Percentiles rank a stretch among this genome's conserved stretches.
phyloP scores from a whole-genome alignment of 1,284 basidiomycete genomes.

The Coniophora puteana region DNA sequence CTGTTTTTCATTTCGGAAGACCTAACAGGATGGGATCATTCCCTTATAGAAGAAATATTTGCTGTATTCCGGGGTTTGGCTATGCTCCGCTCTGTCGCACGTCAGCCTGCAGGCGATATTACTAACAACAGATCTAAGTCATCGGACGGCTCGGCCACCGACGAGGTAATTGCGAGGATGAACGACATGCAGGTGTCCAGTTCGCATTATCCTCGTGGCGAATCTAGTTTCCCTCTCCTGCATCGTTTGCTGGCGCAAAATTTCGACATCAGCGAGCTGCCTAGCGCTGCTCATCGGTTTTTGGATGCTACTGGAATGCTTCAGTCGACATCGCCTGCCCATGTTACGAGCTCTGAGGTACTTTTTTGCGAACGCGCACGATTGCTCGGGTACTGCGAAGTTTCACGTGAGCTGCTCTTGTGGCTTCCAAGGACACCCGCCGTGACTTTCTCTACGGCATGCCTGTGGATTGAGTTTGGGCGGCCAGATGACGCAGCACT shows the following conservation, averaged over 20 bases:
- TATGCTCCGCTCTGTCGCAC: constrained; percentile 57
- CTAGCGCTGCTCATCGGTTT: constrained; percentile 62
- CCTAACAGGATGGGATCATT: constrained; percentile 57
- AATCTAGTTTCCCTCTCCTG: constrained; percentile 65
- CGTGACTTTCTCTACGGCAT: constrained; percentile 69
- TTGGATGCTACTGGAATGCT: constrained; percentile 63
- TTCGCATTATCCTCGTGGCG: constrained; percentile 40
- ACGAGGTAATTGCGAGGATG: constrained; percentile 64
- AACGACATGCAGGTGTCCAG: constrained; percentile 68
- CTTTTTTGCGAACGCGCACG: constrained; percentile 69
- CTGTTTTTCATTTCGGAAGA: constrained; percentile 70
- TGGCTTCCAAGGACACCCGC: constrained; percentile 78
- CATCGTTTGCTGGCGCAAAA: constrained; percentile 62
- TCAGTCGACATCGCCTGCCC: constrained; percentile 58
- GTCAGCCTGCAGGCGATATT: constrained; percentile 52
- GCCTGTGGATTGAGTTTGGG: constrained; percentile 67
- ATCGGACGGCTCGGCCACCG: constrained; percentile 38
- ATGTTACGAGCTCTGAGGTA: constrained; percentile 65
- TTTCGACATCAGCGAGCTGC: constrained; percentile 41
- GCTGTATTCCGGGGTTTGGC: constrained; percentile 73
- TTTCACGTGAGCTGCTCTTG: constrained; percentile 61
- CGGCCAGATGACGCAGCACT: constrained; percentile 71
- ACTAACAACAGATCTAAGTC: constrained; percentile 23
- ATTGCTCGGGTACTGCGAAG: constrained; percentile 58
- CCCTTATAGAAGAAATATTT: constrained; percentile 68